Conservation (phyloP, 2,329 filamentous ascomycete genomes). For the Talaromyces sp. region DNA sequence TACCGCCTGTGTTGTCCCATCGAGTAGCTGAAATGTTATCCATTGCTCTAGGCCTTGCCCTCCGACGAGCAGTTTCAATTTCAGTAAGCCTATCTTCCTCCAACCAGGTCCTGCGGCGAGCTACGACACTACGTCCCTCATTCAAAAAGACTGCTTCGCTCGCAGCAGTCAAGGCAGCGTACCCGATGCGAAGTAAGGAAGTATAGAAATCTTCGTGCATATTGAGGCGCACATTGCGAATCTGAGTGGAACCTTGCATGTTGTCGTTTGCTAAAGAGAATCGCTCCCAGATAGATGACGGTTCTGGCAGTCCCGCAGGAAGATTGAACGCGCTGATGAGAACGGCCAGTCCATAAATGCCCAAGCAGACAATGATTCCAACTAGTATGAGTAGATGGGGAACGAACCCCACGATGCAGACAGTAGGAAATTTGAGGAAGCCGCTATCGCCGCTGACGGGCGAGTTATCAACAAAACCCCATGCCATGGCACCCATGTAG, state of each 20-base stretch:
- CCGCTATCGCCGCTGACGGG: conserved; percentile 51
- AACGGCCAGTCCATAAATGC: conserved; percentile 76
- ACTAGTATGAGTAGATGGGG: conserved; percentile 83
- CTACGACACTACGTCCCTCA: conserved; percentile 72
- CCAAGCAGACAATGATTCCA: conserved; percentile 71
- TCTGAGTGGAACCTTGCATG: conserved; percentile 84
- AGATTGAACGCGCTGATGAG: conserved; percentile 68
- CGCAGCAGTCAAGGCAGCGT: conserved; percentile 83
- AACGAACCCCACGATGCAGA: conserved; percentile 91
- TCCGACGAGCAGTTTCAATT: conserved; percentile 54
- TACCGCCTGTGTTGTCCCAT: conserved; percentile 32
- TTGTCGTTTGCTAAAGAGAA: conserved; percentile 74
- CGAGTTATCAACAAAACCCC: conserved; percentile 60
- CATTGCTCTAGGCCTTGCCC: conserved; percentile 19
- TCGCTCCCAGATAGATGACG: conserved; percentile 55
- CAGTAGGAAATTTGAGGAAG: conserved; percentile 82
- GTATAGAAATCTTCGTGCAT: conserved; percentile 96
- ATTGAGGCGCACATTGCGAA: conserved; percentile 74
- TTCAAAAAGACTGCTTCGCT: conserved; percentile 95
- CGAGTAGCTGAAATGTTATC: conserved; percentile 20
- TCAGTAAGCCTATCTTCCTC: conserved; percentile 82
- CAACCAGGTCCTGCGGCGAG: conserved; percentile 80
- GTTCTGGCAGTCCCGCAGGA: conserved; percentile 48
- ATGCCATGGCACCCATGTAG: conserved; percentile 81
- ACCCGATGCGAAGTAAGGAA: conserved; percentile 78